Conservation (phyloP, 768 basidiomycete genomes). For the Pleurotus tuber-regium region DNA sequence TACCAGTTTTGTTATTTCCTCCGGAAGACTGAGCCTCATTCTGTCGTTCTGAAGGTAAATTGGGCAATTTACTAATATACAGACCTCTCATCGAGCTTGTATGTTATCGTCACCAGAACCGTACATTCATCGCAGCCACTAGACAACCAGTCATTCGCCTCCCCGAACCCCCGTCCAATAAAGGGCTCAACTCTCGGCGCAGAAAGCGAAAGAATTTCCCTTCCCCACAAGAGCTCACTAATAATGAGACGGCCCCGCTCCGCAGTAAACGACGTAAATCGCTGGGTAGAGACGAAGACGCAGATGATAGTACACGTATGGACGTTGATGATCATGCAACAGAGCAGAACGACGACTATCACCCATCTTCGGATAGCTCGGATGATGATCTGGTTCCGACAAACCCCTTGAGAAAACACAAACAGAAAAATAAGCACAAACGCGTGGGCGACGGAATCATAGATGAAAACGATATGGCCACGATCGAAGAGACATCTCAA, state of each 20-base stretch:
- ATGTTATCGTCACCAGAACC: conserved; percentile 25
- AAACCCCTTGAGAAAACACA: conserved; percentile 17
- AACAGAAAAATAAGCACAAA: background rate
- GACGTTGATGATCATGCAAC: conserved; percentile 23
- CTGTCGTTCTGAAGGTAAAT: conserved; percentile 81
- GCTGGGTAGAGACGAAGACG: conserved; percentile 26
- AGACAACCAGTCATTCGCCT: conserved; percentile 16
- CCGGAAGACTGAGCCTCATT: conserved; percentile 78
- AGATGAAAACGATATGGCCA: conserved; percentile 14
- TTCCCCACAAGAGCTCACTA: background rate
- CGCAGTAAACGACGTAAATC: conserved; percentile 3
- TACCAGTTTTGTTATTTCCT: conserved; percentile 94
- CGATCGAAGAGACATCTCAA: conserved; percentile 8
- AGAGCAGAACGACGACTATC: conserved; percentile 1
- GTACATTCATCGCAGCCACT: conserved; percentile 35
- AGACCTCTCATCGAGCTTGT: no score
- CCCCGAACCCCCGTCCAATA: background rate
- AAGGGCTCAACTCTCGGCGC: conserved; percentile 10
- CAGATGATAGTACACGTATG: conserved; percentile 29
- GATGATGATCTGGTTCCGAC: conserved; percentile 13
- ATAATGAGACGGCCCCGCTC: background rate
- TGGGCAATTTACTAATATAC: no score
- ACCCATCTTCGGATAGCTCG: conserved; percentile 2
- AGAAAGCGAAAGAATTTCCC: conserved; percentile 15
- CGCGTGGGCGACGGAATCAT: background rate